Percentiles rank a stretch among this genome's conserved stretches.
These are phyloP conservation scores for Nigrospora oryzae DNA, from an alignment of 2,329 filamentous ascomycete species.

Conservation along the genomic window DNA sequence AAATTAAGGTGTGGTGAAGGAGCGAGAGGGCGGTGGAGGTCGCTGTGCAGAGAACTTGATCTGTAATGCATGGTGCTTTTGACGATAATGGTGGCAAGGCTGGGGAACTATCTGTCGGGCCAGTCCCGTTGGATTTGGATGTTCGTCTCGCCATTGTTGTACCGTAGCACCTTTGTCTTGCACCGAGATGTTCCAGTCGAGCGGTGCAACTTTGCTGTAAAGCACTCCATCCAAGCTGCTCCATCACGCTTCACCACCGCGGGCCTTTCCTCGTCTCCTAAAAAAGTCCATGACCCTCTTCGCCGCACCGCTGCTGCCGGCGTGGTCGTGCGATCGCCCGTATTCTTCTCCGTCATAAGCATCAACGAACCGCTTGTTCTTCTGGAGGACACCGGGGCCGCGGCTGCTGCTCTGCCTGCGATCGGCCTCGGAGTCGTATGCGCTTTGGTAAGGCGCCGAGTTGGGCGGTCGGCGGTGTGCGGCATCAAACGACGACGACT, in stretches of 20 bases:
- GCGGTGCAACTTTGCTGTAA: no score
- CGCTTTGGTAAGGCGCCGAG: conserved; percentile 34
- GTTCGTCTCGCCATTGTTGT: no score
- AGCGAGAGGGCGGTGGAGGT: no score
- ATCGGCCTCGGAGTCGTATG: conserved; percentile 35
- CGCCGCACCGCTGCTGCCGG: conserved; percentile 78
- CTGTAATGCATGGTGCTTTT: no score
- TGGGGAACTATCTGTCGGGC: no score
- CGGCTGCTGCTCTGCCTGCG: conserved; percentile 25
- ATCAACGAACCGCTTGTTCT: conserved; percentile 81
- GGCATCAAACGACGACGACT: conserved; percentile 45
- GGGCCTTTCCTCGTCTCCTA: conserved; percentile 71
- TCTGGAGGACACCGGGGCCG: conserved; percentile 58
- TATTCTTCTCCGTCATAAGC: conserved; percentile 73
- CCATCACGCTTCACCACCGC: conserved; percentile 41
- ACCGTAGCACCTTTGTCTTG: no score
- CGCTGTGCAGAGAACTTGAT: no score
- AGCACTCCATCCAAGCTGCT: no score
- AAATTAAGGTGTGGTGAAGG: no score
- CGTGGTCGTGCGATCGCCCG: conserved; percentile 50
- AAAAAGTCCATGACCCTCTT: conserved; percentile 99
- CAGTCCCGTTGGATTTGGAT: no score
- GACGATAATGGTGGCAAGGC: no score
- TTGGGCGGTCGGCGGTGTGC: conserved; percentile 30
- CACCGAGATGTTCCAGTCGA: no score